Evolutionary conservation across 2,329 filamentous ascomycete species (phyloP), one percentile per base, ranked within the genome.

Genomic region (Fusarium newnesense): DNA sequence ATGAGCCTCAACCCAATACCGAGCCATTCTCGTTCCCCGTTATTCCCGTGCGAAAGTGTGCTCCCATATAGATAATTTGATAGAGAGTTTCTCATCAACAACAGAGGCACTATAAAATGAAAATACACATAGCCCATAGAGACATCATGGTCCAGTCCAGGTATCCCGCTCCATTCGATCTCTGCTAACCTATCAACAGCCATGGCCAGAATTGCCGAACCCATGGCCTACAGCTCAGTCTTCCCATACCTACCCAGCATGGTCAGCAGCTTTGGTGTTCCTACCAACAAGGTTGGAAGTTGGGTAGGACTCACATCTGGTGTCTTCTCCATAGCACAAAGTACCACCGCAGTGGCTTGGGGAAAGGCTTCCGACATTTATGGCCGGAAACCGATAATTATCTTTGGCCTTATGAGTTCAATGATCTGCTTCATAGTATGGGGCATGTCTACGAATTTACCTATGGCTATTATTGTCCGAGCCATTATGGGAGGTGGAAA

Each of bases 401-500:
- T 98, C 19, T 79, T 87, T 12, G 94, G 93, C 1, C 85, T 96
- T 24, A 80, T 91, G 42, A 93, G 89, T 76, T 97, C 95, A 49
- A 97, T 98, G 93, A 79, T 91, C 2, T 92, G 92, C 44, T 95
- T 93, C 75, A 76, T 98, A 26, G 73, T 94, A 28, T 98, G 95
- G 89, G 96, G 96, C 11, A 90, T 97, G 82, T 94, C 94, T 1
- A 92, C 88, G 7, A 94, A 87, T 72, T 83, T 98, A 15, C 83
- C 90, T 7, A 95, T 96, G 93, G 93, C 95, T 2, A 92, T 99
- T 44, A 80, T 87, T 8, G 89, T 94, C 18, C 90, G 96, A 78
- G 92, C 91, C 11, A 84, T 98, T n/a, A 89, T 94, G 75, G 96
- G 96, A 4, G 87, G 92, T 15, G 91, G 93, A 49, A 98, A 97